Percentiles rank a stretch among this genome's conserved stretches.
Conservation (phyloP, 2,329 filamentous ascomycete genomes). For the Pestalotiopsis sp. region DNA sequence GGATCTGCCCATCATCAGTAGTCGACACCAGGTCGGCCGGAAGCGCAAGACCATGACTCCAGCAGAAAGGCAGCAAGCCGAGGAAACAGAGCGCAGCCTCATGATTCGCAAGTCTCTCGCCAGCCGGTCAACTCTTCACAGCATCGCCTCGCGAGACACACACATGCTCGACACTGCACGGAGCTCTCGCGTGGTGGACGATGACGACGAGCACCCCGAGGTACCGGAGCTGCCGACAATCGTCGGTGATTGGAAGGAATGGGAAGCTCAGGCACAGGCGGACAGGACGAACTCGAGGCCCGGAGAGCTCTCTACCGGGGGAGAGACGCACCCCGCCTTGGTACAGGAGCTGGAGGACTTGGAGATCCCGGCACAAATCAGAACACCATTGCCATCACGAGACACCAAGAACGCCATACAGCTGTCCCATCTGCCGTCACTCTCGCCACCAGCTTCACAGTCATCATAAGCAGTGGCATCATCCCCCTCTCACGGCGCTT, state of each 20-base stretch:
- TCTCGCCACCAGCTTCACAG: not conserved
- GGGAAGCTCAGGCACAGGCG: conserved; percentile 36
- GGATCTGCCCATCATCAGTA: conserved; percentile 5
- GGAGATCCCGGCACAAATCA: conserved; percentile 18
- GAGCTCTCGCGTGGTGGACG: conserved; percentile 10
- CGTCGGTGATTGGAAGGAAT: conserved; percentile 37
- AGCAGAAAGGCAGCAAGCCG: conserved; percentile 19
- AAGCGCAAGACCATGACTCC: conserved; percentile 19
- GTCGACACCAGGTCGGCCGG: not conserved
- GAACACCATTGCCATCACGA: conserved; percentile 18
- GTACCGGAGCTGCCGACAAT: conserved; percentile 10
- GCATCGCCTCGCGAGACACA: conserved; percentile 13
- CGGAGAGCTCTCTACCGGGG: conserved; percentile 13
- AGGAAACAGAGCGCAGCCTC: conserved; percentile 28
- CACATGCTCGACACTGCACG: conserved; percentile 13
- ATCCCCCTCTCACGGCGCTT: too few relatives aligned
- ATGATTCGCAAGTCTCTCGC: conserved; percentile 35
- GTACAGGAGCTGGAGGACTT: conserved; percentile 19
- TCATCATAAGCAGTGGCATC: not conserved
- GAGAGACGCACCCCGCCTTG: conserved; percentile 28
- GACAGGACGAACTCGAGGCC: conserved; percentile 26
- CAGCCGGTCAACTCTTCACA: conserved; percentile 22
- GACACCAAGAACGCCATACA: not conserved
- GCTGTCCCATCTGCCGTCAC: not conserved
- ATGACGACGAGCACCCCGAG: conserved; percentile 4